Evolutionary conservation across 805 yeast genomes (phyloP), one percentile per base, ranked within the genome.

Genomic region (Clavispora santaluciae): DNA sequence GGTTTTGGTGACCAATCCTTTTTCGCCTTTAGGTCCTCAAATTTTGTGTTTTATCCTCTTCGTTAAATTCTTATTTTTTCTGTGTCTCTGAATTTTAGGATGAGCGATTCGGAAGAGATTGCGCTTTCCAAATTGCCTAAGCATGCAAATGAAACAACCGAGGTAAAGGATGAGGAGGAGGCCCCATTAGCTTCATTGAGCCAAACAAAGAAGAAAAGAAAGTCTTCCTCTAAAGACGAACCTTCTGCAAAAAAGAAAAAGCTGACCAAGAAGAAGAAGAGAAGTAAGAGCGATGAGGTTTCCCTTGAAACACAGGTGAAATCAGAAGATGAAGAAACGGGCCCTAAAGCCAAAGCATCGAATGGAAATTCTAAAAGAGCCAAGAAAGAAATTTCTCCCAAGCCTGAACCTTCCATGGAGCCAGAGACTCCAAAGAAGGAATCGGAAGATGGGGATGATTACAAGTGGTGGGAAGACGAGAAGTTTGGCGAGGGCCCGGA

Each of bases 381-480:
- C 6, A 33, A 33, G 15, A 13, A 33, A 9, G 3, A 8, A 1
- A 26, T n/a, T 11, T 22, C 36, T 3, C 36, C 36, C 20, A 33
- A 33, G n/a, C 20, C 36, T 2, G 36, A 33, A 15, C 16, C 31
- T 22, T 31, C 35, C 3, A 10, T 21, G 16, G 35, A 43, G 37
- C 23, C 21, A 21, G 47, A 44, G 34, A 50, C 43, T 35, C 45
- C 40, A 25, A 42, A 43, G 28, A 48, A 49, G 33, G 45, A 43
- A 31, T 38, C 42, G 2, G 71, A 63, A 1, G 75, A 64, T 5
- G 78, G 70, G 15, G 81, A 75, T 13, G 86, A 73, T 2, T 81
- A 77, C 57, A 82, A 80, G 61, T 81, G 95, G 95, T 88, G 95
- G 93, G 91, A 86, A 57, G 79, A 77, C 33, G 78, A 77, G 34